Percentiles rank a stretch among this genome's conserved stretches.
These are phyloP conservation scores for Hordeum marinum DNA, from an alignment of 176 grass and related monocot species.

Conservation along the genomic window DNA sequence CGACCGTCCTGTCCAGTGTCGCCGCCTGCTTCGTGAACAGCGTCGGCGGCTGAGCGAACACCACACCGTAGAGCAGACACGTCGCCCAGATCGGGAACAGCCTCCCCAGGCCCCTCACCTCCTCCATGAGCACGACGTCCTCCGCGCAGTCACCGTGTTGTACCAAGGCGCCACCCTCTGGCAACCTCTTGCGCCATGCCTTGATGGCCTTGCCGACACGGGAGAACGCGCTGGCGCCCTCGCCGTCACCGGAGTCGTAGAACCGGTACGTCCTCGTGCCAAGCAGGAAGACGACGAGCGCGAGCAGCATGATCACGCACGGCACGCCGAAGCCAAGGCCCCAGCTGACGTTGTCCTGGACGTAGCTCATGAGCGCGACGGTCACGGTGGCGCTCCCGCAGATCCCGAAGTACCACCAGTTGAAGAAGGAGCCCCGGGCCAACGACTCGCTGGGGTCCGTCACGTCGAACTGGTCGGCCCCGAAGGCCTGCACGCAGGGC, in stretches of 20 bases:
- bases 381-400: slow-evolving; percentile 21
- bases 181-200: neutral
- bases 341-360: slow-evolving; percentile 60
- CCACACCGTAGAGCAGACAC: slow-evolving; percentile 34
- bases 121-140: neutral
- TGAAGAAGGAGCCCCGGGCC: slow-evolving; percentile 56
- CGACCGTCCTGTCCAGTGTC: slow-evolving; percentile 33
- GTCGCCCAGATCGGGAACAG: slow-evolving; percentile 43
- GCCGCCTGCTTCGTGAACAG: slow-evolving; percentile 55
- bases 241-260: neutral
- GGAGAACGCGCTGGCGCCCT: neutral
- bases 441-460: slow-evolving; percentile 27
- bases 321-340: slow-evolving; percentile 49
- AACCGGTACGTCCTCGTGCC: slow-evolving; percentile 49
- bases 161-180: too few species aligned
- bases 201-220: neutral
- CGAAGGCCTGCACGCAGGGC: slow-evolving; percentile 61
- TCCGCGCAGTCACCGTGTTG: neutral
- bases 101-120: slow-evolving; percentile 15
- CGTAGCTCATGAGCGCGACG: slow-evolving; percentile 31
- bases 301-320: slow-evolving; percentile 32
- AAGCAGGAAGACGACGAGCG: slow-evolving; percentile 42
- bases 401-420: slow-evolving; percentile 56
- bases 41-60: slow-evolving; percentile 29
- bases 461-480: slow-evolving; percentile 59